phyloP scores from a whole-genome alignment of 2,329 filamentous ascomycete species.

The Apiospora aurea region DNA sequence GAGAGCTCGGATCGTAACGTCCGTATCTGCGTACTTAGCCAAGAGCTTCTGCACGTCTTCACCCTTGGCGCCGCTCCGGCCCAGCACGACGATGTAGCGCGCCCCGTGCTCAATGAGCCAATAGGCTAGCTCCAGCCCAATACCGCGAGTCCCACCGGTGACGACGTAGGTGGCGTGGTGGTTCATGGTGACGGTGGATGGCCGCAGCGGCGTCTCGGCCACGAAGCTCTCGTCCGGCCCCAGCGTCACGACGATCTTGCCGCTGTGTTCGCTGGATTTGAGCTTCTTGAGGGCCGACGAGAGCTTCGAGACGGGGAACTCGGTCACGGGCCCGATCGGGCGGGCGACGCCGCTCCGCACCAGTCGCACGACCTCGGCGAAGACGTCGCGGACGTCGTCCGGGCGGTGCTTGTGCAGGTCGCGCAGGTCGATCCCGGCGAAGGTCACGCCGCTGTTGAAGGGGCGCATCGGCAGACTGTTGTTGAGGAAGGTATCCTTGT shows the following conservation, averaged over 20 bases:
- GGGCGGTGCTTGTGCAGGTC: conserved; percentile 25
- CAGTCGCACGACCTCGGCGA: conserved; percentile 28
- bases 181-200: conserved; percentile 26
- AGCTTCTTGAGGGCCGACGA: conserved; percentile 30
- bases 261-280: conserved; percentile 28
- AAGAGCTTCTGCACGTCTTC: conserved; percentile 26
- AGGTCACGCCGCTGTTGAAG: conserved; percentile 30
- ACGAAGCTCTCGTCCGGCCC: conserved; percentile 23
- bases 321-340: conserved; percentile 27
- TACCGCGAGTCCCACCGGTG: conserved; percentile 35
- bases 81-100: conserved; percentile 32
- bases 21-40: conserved; percentile 25
- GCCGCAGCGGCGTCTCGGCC: conserved; percentile 21
- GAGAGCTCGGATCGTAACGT: background rate
- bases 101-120: conserved; percentile 36
- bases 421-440: conserved; percentile 30
- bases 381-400: conserved; percentile 25
- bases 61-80: conserved; percentile 28
- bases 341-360: conserved; percentile 26
- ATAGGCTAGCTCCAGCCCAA: conserved; percentile 32
- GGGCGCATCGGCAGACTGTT: conserved; percentile 29
- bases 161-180: conserved; percentile 34
- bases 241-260: conserved; percentile 31
- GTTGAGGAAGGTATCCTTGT: conserved; percentile 37
- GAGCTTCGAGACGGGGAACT: conserved; percentile 26